Conservation (phyloP, 2,329 filamentous ascomycete species). For the Pyricularia sp. region DNA sequence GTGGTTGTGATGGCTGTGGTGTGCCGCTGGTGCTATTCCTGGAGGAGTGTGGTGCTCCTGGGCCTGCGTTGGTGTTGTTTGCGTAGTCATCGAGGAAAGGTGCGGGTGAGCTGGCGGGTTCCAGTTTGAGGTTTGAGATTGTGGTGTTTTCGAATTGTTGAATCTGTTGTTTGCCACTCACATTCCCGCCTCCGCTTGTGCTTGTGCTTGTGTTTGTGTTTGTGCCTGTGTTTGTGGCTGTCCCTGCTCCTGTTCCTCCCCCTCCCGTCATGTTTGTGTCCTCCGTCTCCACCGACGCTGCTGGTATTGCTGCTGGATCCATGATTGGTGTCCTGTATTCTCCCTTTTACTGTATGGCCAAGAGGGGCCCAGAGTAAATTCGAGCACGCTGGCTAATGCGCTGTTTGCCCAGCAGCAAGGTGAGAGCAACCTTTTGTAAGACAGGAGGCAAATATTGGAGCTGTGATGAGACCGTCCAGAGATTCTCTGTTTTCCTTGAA, state of each 20-base stretch:
- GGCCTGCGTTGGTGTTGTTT: conserved; percentile 18
- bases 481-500: neutral
- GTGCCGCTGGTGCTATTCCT: neutral
- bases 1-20: neutral
- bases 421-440: neutral
- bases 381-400: neutral
- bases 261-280: neutral
- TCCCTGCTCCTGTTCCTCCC: neutral
- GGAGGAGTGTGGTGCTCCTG: conserved; percentile 9
- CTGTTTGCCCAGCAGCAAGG: neutral
- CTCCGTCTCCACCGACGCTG: neutral
- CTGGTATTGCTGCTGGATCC: neutral
- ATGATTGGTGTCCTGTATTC: neutral
- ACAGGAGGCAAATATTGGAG: neutral
- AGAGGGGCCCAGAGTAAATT: neutral
- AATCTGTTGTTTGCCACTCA: neutral
- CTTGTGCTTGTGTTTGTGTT: neutral
- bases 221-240: neutral
- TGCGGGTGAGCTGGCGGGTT: neutral
- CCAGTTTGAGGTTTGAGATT: neutral
- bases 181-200: neutral
- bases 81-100: conserved; percentile 14
- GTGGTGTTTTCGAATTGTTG: neutral
- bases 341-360: neutral
- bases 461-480: neutral